A percentile compares a stretch with the other conserved stretches of the same genome.
Evolutionary conservation across 257 asterid species (phyloP).

Genomic region (Buddleja alternifolia): DNA sequence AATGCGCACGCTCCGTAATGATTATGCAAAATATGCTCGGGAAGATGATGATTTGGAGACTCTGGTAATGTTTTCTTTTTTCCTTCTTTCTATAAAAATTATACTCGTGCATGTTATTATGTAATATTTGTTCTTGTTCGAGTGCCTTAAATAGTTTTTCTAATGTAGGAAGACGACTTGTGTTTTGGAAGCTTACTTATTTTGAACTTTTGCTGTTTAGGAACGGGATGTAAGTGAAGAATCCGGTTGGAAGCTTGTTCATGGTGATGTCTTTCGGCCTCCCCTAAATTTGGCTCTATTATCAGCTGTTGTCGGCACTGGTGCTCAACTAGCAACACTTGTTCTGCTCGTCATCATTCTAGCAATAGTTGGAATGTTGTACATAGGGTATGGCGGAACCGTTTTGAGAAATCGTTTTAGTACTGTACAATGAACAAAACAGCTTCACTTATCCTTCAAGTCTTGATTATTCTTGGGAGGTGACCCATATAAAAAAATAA

Average conservation of each 20-base stretch:
- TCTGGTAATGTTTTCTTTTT: conserved; percentile 58
- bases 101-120: background rate
- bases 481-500: too few relatives aligned
- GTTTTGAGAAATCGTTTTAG: conserved; percentile 16
- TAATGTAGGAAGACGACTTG: background rate
- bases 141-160: background rate
- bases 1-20: conserved; percentile 96
- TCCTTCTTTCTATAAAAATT: background rate
- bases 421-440: background rate
- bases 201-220: conserved; percentile 26
- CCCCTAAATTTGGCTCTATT: conserved; percentile 53
- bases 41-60: conserved; percentile 98
- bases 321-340: conserved; percentile 59
- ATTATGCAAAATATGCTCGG: conserved; percentile 97
- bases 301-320: conserved; percentile 70
- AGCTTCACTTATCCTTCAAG: background rate
- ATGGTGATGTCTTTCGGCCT: conserved; percentile 68
- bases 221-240: conserved; percentile 74
- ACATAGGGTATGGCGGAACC: conserved; percentile 58
- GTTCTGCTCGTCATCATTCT: conserved; percentile 62
- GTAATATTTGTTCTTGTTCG: background rate
- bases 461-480: too few relatives aligned
- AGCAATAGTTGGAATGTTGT: conserved; percentile 67
- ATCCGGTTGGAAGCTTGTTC: conserved; percentile 77
- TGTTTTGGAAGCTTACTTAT: conserved; percentile 24